Base-by-base conservation (phyloP, 2,329 filamentous ascomycete genomes). In the Claviceps sorghi region DNA sequence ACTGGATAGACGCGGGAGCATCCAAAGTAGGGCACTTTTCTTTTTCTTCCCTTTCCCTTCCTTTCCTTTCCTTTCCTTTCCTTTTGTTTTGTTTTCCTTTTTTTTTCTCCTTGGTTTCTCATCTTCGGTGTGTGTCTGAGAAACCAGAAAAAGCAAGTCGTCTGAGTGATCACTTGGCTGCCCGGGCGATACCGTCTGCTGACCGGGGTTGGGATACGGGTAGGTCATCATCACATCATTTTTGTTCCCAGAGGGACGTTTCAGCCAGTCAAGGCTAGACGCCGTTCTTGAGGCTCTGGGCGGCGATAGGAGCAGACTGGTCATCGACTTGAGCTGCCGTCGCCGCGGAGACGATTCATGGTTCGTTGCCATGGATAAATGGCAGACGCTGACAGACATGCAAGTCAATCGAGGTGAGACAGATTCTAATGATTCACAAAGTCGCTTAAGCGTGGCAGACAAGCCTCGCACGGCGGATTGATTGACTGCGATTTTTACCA, bases 291-390 rank as follows among this genome's bases (percentile, higher is more conserved):
- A 73, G 26, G 79, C 83, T 1, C 76, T 98, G 5, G 84, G 75
- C 29, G 82, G 83, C 51, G 84, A 95, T 64, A 88, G 76, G 64
- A 71, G 74, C 48, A 93, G 87, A 68, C 80, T 98, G 48, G 91
- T 98, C 58, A 90, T 98, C 65, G 93, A 98, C 64, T 78, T 98
- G 26, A 95, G 89, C 68, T 98, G 93, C 65, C 82, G 93, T 50
- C 77, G 83, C 54, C 83, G 82, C 55, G 85, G 77, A 40, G 72
- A 75, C 3, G 74, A 83, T 52, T 83, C 73, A 41, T 98, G 93
- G 93, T 89, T 86, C 62, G 93, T 98, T n/a, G 91, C 93, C 52
- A 98, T 95, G 84, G 88, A 98, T 69, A 95, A 95, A 67, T 98
- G 93, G 93, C 93, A 97, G 74, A 95, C 88, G 1, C 84, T 97